These are phyloP conservation scores for slime mould (Dictyostelium discoideum) DNA, from an alignment of 78 protist species.

Conservation along the genomic window DNA sequence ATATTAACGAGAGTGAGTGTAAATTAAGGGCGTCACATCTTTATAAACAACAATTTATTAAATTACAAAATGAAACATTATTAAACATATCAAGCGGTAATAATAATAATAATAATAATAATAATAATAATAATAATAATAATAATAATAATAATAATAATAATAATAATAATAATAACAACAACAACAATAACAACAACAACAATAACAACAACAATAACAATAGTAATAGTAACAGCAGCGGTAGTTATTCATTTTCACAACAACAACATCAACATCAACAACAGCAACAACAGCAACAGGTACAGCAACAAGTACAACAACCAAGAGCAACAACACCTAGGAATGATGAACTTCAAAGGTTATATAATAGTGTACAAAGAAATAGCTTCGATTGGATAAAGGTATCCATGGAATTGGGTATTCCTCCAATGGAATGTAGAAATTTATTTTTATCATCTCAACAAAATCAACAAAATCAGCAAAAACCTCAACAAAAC, in stretches of 20 bases:
- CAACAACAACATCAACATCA: background rate
- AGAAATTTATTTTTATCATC: background rate
- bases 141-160: background rate
- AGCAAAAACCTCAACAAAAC: background rate
- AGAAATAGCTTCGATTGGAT: constrained; percentile 22
- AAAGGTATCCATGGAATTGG: background rate
- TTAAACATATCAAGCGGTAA: background rate
- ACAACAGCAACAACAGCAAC: background rate
- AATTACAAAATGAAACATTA: constrained; percentile 17
- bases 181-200: background rate
- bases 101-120: background rate
- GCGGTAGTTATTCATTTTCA: background rate
- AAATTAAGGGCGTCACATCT: constrained; percentile 37
- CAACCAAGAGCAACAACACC: background rate
- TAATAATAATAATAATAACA: background rate
- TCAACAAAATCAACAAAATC: background rate
- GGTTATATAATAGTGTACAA: background rate
- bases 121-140: background rate
- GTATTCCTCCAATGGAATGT: background rate
- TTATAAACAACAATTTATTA: constrained; percentile 31
- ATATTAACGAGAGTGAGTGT: constrained; percentile 23
- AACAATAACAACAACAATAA: background rate
- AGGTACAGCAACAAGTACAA: constrained; percentile 7
- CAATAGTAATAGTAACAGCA: background rate
- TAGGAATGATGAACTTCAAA: background rate